Conservation (phyloP, 495 filamentous ascomycete genomes). For the Xylaria scruposa region DNA sequence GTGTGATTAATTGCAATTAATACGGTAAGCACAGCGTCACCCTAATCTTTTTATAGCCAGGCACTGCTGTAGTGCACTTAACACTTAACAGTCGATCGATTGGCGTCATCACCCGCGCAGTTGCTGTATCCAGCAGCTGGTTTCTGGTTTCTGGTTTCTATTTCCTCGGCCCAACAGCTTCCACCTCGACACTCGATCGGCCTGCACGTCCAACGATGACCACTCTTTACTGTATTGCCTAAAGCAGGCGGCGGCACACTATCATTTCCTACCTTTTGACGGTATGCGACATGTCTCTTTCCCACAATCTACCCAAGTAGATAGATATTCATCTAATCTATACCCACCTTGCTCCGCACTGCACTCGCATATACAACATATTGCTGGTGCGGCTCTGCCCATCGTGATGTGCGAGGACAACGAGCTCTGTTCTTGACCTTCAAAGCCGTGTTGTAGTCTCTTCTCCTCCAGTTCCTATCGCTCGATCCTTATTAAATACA, state of each 20-base stretch:
- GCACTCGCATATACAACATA: background rate
- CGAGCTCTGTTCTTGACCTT: background rate
- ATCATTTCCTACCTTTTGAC: background rate
- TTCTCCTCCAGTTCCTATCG: background rate
- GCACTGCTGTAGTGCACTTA: background rate
- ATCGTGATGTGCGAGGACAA: background rate
- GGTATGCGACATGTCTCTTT: background rate
- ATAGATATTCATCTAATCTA: no score
- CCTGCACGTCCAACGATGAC: background rate
- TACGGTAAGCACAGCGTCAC: background rate
- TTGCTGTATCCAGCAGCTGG: conserved; percentile 1
- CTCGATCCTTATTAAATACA: background rate
- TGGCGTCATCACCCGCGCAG: conserved; percentile 21
- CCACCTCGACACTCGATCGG: background rate
- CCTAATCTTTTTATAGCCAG: conserved; percentile 8
- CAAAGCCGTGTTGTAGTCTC: conserved; percentile 1
- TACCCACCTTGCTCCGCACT: background rate
- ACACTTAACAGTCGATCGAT: background rate
- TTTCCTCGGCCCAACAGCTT: background rate
- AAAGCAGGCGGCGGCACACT: background rate
- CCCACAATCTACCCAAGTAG: background rate
- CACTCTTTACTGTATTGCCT: background rate
- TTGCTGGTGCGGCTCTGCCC: background rate
- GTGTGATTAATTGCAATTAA: background rate
- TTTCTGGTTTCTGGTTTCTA: background rate